phyloP scores from a whole-genome alignment of 306 rosid species.

The Quercus variabilis region DNA sequence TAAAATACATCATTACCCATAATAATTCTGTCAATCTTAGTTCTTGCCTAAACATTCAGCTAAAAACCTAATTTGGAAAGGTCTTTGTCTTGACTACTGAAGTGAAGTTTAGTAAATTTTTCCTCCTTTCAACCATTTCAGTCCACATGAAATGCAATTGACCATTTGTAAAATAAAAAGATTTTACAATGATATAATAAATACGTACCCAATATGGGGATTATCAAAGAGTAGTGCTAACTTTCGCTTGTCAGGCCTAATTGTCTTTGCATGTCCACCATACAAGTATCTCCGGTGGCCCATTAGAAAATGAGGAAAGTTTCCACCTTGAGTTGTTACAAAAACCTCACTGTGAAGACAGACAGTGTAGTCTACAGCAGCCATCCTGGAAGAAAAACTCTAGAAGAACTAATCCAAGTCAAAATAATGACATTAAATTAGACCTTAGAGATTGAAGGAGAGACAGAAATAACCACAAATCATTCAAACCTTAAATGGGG shows the following conservation, averaged over 20 bases:
- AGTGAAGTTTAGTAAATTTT: background rate
- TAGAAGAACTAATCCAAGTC: conserved; percentile 44
- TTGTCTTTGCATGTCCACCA: conserved; percentile 92
- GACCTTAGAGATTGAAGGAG: conserved; percentile 4
- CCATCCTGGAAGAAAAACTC: conserved; percentile 99
- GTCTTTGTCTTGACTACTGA: background rate
- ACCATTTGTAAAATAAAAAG: conserved; percentile 2
- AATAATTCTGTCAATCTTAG: background rate
- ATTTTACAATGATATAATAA: background rate
- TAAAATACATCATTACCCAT: background rate
- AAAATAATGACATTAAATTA: conserved; percentile 29
- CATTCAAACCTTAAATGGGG: conserved; percentile 57
- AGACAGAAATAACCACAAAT: conserved; percentile 15
- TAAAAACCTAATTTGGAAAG: background rate
- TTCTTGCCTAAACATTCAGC: background rate
- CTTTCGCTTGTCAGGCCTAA: conserved; percentile 97
- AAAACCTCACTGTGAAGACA: conserved; percentile 98
- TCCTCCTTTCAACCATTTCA: background rate
- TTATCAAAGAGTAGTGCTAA: conserved; percentile 79
- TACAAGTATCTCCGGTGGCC: conserved; percentile 96
- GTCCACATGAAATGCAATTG: background rate
- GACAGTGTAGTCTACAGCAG: conserved; percentile 96
- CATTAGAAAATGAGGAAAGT: conserved; percentile 93
- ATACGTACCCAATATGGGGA: conserved; percentile 75
- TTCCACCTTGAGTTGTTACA: conserved; percentile 98